Conservation (phyloP, 2,329 filamentous ascomycete species). For the Thelonectria discophora region DNA sequence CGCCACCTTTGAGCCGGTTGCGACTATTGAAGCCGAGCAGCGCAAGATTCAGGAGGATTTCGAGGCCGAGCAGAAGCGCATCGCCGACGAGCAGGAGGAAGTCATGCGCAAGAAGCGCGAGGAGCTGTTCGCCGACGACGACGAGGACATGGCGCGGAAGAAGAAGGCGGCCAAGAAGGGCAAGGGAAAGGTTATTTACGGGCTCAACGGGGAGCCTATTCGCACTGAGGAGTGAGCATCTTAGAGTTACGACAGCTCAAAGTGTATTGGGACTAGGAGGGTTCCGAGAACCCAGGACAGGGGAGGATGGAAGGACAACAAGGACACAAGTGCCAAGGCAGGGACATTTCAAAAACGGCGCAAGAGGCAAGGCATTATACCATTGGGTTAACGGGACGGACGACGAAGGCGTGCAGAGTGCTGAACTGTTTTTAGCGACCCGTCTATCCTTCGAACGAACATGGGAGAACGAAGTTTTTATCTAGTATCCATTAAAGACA, state of each 20-base stretch:
- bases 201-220: slow-evolving; percentile 51
- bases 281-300: no score
- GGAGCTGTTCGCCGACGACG: slow-evolving; percentile 57
- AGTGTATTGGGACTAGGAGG: not conserved
- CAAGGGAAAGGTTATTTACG: slow-evolving; percentile 48
- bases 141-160: slow-evolving; percentile 43
- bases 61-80: slow-evolving; percentile 54
- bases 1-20: slow-evolving; percentile 63
- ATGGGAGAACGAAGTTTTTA: slow-evolving; percentile 2
- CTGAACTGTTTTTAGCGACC: slow-evolving; percentile 23
- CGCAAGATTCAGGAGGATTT: slow-evolving; percentile 56
- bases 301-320: slow-evolving; percentile 19
- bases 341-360: slow-evolving; percentile 29
- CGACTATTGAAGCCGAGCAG: slow-evolving; percentile 65
- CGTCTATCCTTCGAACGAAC: slow-evolving; percentile 13
- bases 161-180: slow-evolving; percentile 46
- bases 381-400: slow-evolving; percentile 28
- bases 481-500: slow-evolving; percentile 11
- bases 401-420: slow-evolving; percentile 10
- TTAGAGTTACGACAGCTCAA: no score
- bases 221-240: slow-evolving; percentile 32
- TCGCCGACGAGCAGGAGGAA: slow-evolving; percentile 58
- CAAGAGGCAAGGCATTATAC: slow-evolving; percentile 38
- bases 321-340: not conserved
- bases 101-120: slow-evolving; percentile 58